A percentile compares a stretch with the other conserved stretches of the same genome.
Evolutionary conservation across 176 grass and related monocot genomes (phyloP).

Genomic region (Juncus inflexus): DNA sequence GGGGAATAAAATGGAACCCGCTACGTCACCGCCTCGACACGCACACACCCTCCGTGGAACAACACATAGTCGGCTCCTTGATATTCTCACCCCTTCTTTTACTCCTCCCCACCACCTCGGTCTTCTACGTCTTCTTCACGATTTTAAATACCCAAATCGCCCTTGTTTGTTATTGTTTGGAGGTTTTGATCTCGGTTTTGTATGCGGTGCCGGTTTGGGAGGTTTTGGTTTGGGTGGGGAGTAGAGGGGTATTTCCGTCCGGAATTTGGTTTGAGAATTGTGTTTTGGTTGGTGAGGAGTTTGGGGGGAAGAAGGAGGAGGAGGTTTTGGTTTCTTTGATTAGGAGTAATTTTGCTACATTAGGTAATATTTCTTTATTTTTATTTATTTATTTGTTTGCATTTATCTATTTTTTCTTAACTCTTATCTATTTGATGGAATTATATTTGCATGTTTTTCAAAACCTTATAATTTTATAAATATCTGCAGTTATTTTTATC

Average conservation of each 20-base stretch:
- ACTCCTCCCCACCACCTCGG: conserved; percentile 74
- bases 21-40: conserved; percentile 81
- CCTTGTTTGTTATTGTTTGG: conserved; percentile 50
- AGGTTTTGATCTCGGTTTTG: conserved; percentile 53
- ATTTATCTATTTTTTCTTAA: too few relatives aligned
- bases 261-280: conserved; percentile 62
- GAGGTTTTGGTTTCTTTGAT: conserved; percentile 56
- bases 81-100: conserved; percentile 87
- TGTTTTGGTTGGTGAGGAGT: conserved; percentile 22
- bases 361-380: conserved; percentile 44
- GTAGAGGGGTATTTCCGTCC: conserved; percentile 72
- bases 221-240: too few relatives aligned
- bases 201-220: conserved; percentile 68
- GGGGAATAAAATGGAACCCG: conserved; percentile 90
- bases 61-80: conserved; percentile 89
- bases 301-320: conserved; percentile 19
- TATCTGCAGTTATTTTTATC: too few relatives aligned
- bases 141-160: conserved; percentile 61
- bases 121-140: conserved; percentile 92
- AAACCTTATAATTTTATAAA: too few relatives aligned
- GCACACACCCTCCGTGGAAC: conserved; percentile 85
- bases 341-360: conserved; percentile 52
- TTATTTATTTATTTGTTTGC: not conserved
- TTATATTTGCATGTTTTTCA: too few relatives aligned
- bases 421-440: too few relatives aligned